These are phyloP conservation scores for Talaromyces marneffei DNA, from an alignment of 2,329 filamentous ascomycete species.

Conservation along the genomic window DNA sequence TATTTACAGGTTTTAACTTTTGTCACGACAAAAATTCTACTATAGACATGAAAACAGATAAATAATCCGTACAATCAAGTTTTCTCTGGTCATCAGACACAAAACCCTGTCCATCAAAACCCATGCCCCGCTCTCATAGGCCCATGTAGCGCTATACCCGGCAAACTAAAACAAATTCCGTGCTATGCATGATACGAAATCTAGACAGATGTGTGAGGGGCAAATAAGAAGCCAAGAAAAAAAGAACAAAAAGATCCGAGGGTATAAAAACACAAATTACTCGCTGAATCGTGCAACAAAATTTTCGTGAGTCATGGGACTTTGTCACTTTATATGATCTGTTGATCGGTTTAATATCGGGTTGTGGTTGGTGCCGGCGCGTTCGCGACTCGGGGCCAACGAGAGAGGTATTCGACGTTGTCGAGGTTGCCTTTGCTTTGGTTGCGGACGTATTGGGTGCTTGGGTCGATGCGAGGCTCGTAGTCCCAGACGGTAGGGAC, in stretches of 20 bases:
- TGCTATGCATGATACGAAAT: constrained; percentile 3
- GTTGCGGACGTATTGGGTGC: constrained; percentile 67
- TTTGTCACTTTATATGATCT: not conserved
- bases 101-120: not conserved
- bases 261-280: constrained; percentile 2
- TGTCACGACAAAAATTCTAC: not conserved
- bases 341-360: not conserved
- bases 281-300: constrained; percentile 4
- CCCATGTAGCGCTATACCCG: constrained; percentile 1
- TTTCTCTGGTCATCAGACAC: not conserved
- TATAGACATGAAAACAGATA: not conserved
- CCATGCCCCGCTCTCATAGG: not conserved
- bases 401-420: constrained; percentile 38
- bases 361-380: not conserved
- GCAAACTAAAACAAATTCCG: not conserved
- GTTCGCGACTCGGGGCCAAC: constrained; percentile 32
- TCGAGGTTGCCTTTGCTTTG: constrained; percentile 38
- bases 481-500: constrained; percentile 79
- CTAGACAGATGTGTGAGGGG: not conserved
- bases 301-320: not conserved
- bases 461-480: constrained; percentile 54
- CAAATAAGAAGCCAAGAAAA: not conserved
- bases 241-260: not conserved
- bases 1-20: not conserved
- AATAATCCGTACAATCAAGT: not conserved